Percentiles rank a stretch among this genome's conserved stretches.
These are phyloP conservation scores for Corymbia maculata DNA, from an alignment of 345 rosid genomes.

Conservation along the genomic window DNA sequence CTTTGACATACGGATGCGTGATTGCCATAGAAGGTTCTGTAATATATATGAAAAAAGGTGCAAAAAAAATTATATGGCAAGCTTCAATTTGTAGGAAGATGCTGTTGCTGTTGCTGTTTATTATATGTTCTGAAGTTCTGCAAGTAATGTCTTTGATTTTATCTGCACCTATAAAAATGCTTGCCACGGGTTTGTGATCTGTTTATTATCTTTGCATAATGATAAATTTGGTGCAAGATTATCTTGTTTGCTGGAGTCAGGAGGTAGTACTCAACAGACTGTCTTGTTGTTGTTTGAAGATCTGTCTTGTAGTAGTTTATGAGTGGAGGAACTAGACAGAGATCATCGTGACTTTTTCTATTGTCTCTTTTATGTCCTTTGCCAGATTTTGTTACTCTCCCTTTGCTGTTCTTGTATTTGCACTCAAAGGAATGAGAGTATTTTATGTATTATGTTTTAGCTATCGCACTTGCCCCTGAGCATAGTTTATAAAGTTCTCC, in stretches of 20 bases:
- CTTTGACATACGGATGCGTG: neutral
- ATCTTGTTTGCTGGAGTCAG: neutral
- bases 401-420: neutral
- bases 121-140: neutral
- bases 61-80: neutral
- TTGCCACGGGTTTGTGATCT: neutral
- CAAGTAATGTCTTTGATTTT: neutral
- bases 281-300: neutral
- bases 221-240: neutral
- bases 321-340: neutral
- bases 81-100: neutral
- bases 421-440: neutral
- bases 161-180: neutral
- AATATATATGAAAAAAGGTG: neutral
- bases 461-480: neutral
- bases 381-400: neutral
- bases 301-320: neutral
- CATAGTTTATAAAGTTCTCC: neutral
- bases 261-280: neutral
- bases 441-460: neutral
- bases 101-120: neutral
- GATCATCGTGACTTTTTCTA: neutral
- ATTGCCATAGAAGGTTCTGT: neutral
- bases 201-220: neutral
- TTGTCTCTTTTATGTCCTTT: neutral